Conservation (phyloP, 768 basidiomycete genomes). For the Ephemerocybe angulata region DNA sequence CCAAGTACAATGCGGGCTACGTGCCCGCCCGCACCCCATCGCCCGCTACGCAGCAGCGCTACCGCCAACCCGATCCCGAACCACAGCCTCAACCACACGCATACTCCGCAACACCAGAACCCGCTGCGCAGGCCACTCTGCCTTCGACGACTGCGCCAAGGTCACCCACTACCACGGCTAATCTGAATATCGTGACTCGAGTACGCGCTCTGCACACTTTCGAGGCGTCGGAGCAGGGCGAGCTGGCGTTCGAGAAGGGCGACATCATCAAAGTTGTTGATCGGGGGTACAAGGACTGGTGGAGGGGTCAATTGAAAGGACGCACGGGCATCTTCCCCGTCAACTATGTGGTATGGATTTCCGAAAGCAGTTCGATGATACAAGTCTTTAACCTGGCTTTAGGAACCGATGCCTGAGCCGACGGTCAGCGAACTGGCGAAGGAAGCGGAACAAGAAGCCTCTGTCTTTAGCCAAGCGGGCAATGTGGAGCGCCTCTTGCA, state of each 20-base stretch:
- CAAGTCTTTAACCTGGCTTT: slow-evolving; percentile 2
- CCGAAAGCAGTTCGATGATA: slow-evolving; percentile 1
- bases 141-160: slow-evolving; percentile 17
- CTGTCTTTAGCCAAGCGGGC: slow-evolving; percentile 82
- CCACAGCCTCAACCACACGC: slow-evolving; percentile 9
- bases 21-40: slow-evolving; percentile 54
- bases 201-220: slow-evolving; percentile 90
- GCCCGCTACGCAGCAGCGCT: slow-evolving; percentile 25
- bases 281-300: slow-evolving; percentile 94
- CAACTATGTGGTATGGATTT: slow-evolving; percentile 79
- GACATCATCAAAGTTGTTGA: slow-evolving; percentile 95
- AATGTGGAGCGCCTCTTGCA: slow-evolving; percentile 78
- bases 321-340: slow-evolving; percentile 95
- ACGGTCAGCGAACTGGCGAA: slow-evolving; percentile 69
- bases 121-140: no score
- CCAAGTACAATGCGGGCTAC: slow-evolving; percentile 51
- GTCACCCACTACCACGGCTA: slow-evolving; percentile 12
- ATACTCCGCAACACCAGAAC: slow-evolving; percentile 4
- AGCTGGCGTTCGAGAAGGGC: slow-evolving; percentile 87
- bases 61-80: slow-evolving; percentile 19
- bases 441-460: slow-evolving; percentile 84
- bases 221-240: slow-evolving; percentile 81
- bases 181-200: slow-evolving; percentile 59
- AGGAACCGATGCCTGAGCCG: slow-evolving; percentile 87
- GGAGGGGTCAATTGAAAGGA: slow-evolving; percentile 88